Base-by-base conservation (phyloP, 2,329 filamentous ascomycete species). In the Stagonosporopsis chrysanthemi region DNA sequence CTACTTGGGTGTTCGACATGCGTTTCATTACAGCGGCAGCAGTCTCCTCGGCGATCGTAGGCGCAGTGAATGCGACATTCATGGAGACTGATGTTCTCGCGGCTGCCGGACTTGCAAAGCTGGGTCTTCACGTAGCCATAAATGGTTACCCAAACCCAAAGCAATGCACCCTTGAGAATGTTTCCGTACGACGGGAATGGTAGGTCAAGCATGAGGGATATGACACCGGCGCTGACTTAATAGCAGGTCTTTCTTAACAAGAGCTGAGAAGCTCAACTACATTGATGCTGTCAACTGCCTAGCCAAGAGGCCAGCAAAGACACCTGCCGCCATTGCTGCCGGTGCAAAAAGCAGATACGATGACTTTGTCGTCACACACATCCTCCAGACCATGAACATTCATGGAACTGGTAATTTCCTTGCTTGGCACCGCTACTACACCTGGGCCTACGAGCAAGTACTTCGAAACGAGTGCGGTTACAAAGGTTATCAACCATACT, bases 101-200 rank as follows among this genome's bases (percentile, higher is more conserved):
- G 35, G 70, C 69, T 6, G 60, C 69, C 28, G 75, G 70, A 6
- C 52, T 76, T 11, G 42, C 69, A n/a, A 77, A 75, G 36, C 64
- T 78, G 12, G 72, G 67, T 6, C 43, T 67, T 8, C 67, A 75
- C 42, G 55, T 71, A 28, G 52, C 57, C 1, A 8, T 43, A 2
- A 59, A 72, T 31, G 72, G 72, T 9, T 67, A 65, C 36, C 67
- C 66, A 6, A 60, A 62, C 28, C n/a, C 65, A 17, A 38, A 60
- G 15, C 66, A 60, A 22, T 80, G 78, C 60, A 78, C 69, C 0
- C 53, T 78, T 15, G 53, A 71, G 6, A 81, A 78, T 53, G 74
- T 74, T 1, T 67, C 69, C 3, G 65, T 80, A 4, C 71, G 80
- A 44, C 69, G 70, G 60, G 80, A 82, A 70, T 82, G 81, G 80